A percentile compares a stretch with the other conserved stretches of the same genome.
These are phyloP conservation scores for Pichia sporocuriosa DNA, from an alignment of 805 yeast species.

Conservation along the genomic window DNA sequence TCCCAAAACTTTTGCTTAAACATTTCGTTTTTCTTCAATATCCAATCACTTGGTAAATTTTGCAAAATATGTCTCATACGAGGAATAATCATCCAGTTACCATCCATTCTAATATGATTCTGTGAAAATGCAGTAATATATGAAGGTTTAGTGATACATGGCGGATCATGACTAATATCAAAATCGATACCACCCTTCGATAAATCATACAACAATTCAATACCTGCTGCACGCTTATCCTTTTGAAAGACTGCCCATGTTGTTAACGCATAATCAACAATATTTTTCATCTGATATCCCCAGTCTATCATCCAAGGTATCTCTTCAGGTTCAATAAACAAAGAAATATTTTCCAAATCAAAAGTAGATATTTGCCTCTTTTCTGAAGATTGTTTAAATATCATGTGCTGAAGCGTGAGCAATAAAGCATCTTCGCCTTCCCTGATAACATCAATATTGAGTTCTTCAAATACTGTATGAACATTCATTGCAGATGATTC, in stretches of 20 bases:
- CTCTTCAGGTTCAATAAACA: conserved; percentile 19
- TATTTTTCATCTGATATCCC: conserved; percentile 2
- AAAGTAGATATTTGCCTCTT: conserved; percentile 8
- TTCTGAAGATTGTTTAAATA: conserved; percentile 7
- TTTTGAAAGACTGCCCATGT: conserved; percentile 8
- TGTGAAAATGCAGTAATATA: conserved; percentile 64
- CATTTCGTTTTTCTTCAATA: conserved; percentile 24
- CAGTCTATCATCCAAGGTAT: conserved; percentile 18
- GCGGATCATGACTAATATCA: conserved; percentile 73
- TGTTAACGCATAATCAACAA: conserved; percentile 7
- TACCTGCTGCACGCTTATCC: conserved; percentile 19
- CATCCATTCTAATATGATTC: conserved; percentile 70
- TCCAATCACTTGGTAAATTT: conserved; percentile 52
- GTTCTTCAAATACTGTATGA: conserved; percentile 9
- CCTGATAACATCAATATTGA: conserved; percentile 12
- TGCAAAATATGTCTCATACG: conserved; percentile 69
- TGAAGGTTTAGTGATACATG: conserved; percentile 85
- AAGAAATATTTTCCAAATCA: conserved; percentile 14
- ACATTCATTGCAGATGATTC: conserved; percentile 5
- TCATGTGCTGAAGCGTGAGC: conserved; percentile 1
- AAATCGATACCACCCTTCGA: conserved; percentile 33
- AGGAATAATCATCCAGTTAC: conserved; percentile 83
- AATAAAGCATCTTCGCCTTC: conserved; percentile 11
- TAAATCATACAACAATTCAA: conserved; percentile 37
- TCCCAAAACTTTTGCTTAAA: conserved; percentile 32